Evolutionary conservation across 2,329 filamentous ascomycete genomes (phyloP), one percentile per base, ranked within the genome.

Genomic region (Exophiala xenobiotica): DNA sequence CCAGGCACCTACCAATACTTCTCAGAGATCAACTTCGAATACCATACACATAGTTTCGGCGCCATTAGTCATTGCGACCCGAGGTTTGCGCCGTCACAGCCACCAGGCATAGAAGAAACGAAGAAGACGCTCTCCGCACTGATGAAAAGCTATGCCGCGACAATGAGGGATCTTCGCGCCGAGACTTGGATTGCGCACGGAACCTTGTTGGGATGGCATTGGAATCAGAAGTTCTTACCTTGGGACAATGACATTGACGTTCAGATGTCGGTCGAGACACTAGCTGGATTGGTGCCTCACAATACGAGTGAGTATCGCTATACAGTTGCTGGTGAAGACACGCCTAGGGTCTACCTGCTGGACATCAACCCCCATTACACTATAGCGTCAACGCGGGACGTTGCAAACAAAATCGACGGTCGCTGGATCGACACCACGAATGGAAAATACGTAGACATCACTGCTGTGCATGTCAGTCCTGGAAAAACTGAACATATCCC

Each of bases 221-320:
- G 51, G 51, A 57, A 57, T 31, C 51, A 54, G 23, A 51, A 49
- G 29, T 24, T 57, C 26, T 20, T 57, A 3, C 54, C 54, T 5
- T 57, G 54, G 54, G 54, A 57, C 24, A 54, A 43, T 16, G 54
- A 57, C 16, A 45, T 57, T 8, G 54, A 57, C 22, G 51, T 54
- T 5, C 54, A 57, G 22, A 45, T 54, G 31, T 51, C 54, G 7
- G 26, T 26, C 12, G 35, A 51, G 12, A 46, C 35, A 3, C 29
- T 57, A 18, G 35, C 42, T 1, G 9, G 11, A 3, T 12, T 54
- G 18, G 46, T 18, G 2, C 2, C 27, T 12, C 24, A 44, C 23
- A 57, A 57, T 31, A 57, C 54, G 54, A 51, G 16, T 19, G 18
- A 54, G 20, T 45, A 51, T 37, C 29, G n/a, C 7, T 48, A 44